These are phyloP conservation scores for Eutrema salsugineum DNA, from an alignment of 441 rosid genomes.

Conservation along the genomic window DNA sequence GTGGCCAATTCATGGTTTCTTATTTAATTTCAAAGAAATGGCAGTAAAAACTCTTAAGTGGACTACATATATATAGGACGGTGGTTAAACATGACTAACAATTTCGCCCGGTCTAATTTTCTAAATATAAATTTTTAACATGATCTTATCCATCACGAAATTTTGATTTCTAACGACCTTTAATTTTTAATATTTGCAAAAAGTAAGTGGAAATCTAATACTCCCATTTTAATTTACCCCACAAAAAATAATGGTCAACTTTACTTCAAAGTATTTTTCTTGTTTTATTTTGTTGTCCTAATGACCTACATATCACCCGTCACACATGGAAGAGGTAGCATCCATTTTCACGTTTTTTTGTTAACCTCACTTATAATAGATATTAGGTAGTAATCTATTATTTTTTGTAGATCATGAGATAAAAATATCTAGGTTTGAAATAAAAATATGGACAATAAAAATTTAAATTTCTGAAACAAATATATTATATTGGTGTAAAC, in stretches of 20 bases:
- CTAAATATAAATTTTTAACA: neutral
- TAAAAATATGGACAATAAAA: too few species aligned
- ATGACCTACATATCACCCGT: neutral
- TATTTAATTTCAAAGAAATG: neutral
- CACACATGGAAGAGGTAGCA: neutral
- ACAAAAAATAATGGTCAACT: neutral
- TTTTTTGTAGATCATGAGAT: too few species aligned
- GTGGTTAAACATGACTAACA: neutral
- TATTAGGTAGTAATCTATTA: too few species aligned
- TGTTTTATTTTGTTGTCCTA: neutral
- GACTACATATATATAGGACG: neutral
- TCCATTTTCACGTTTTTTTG: too few species aligned
- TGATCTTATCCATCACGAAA: neutral
- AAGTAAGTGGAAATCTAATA: constrained; percentile 22
- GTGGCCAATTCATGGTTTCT: neutral
- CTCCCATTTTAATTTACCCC: neutral
- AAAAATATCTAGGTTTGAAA: too few species aligned
- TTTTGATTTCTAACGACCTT: neutral
- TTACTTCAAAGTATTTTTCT: neutral
- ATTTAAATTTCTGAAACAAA: too few species aligned
- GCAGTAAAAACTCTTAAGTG: neutral
- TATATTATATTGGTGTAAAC: too few species aligned
- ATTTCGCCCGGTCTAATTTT: neutral
- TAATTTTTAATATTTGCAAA: neutral
- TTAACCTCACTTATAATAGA: too few species aligned